Base-by-base conservation (phyloP, 2,329 filamentous ascomycete genomes). In the Phialocephala subalpina region DNA sequence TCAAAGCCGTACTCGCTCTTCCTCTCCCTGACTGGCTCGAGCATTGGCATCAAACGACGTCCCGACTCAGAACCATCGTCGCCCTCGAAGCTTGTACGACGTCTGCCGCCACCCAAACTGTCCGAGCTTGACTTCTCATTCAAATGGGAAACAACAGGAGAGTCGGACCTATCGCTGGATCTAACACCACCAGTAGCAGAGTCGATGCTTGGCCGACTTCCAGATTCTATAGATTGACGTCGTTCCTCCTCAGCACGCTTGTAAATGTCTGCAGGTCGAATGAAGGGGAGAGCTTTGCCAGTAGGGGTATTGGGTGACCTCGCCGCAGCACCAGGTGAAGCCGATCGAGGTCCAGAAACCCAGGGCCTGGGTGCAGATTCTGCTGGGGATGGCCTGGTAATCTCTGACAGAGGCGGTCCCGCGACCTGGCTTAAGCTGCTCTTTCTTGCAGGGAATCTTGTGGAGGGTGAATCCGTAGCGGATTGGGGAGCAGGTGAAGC, bases 191-290 rank as follows among this genome's bases (percentile, higher is more conserved):
- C 49, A 59, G 64, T 70, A 27, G 74, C 72, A 25, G 84, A 83
- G 69, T 90, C 87, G 65, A 87, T 74, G 68, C 84, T 88, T 5
- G 86, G 85, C 60, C 29, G 29, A 33, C 86, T 81, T 22, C 82
- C 79, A 11, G 85, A 86, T 1, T 90, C 89, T 64, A 86, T 77
- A 1, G 86, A 87, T 63, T 82, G 82, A 42, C 84, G 80, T 70
- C 83, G 84, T 69, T 92, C 90, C 70, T 92, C 90, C 60, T 87
- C 87, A 76, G 90, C 83, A 6, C 90, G 87, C 73, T 86, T 90
- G 76, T 95, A 94, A 49, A 94, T 90, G 70, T 97, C 92, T 14
- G 90, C 86, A 1, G 93, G 92, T 42, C 91, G 84, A 63, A 93
- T 83, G 70, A 95, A 89, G 0, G 89, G 85, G 22, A 87, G 78